phyloP scores from a whole-genome alignment of 345 rosid species.

The Firmiana major region DNA sequence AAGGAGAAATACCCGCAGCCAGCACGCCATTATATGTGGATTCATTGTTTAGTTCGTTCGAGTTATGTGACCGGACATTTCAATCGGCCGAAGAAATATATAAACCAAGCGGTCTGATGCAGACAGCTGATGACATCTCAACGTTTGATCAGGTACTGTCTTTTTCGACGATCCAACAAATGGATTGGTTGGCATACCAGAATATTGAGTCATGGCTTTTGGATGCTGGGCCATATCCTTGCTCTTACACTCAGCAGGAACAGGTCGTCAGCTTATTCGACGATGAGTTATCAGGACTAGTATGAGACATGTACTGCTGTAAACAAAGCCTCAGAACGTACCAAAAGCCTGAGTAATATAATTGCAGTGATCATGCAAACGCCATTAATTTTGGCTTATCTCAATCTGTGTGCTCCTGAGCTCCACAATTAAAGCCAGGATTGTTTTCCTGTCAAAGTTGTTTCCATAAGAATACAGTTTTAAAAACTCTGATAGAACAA shows the following conservation, averaged over 20 bases:
- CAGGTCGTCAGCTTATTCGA: background rate
- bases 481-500: no score
- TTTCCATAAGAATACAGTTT: no score
- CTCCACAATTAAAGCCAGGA: no score
- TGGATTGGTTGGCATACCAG: background rate
- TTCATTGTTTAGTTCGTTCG: background rate
- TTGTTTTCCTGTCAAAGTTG: no score
- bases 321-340: background rate
- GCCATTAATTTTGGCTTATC: no score
- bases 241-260: background rate
- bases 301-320: background rate
- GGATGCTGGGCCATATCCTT: slow-evolving; percentile 18
- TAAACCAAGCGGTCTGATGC: background rate
- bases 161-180: background rate
- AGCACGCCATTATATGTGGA: background rate
- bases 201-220: slow-evolving; percentile 38
- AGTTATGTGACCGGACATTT: background rate
- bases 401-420: no score
- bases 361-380: background rate
- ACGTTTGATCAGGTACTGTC: background rate
- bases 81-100: background rate
- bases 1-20: background rate
- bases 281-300: background rate
- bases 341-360: background rate
- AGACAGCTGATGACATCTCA: background rate